Evolutionary conservation across 768 basidiomycete species (phyloP).

Genomic region (Amanita phalloides): DNA sequence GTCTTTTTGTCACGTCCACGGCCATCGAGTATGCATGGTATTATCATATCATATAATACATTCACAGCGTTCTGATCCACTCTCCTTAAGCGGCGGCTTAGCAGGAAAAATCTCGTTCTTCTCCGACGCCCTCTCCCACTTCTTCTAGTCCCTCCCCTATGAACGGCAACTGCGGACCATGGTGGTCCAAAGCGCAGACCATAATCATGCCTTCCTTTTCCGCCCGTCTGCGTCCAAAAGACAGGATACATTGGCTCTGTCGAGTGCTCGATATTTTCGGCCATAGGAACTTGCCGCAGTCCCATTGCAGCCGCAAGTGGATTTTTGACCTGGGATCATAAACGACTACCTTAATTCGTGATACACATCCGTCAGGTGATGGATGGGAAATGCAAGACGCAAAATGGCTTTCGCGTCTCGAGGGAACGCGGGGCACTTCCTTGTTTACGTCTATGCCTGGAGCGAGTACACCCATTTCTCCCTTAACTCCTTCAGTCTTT

Average conservation of each 20-base stretch:
- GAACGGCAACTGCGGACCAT: conserved; percentile 42
- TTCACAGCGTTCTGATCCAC: neutral
- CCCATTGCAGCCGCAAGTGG: conserved; percentile 34
- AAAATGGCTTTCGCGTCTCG: conserved; percentile 38
- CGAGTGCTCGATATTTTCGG: conserved; percentile 32
- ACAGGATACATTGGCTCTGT: conserved; percentile 33
- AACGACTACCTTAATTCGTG: conserved; percentile 42
- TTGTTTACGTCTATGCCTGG: conserved; percentile 22
- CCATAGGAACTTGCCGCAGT: conserved; percentile 16
- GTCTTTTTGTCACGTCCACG: neutral
- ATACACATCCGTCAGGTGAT: conserved; percentile 40
- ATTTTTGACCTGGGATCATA: conserved; percentile 50
- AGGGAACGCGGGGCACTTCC: conserved; percentile 27
- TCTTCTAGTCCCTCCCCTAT: conserved; percentile 39
- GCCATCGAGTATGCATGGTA: neutral
- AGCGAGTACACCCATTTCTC: no score
- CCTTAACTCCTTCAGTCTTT: no score
- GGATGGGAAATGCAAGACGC: conserved; percentile 53
- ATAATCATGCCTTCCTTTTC: conserved; percentile 30
- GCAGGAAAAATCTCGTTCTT: conserved; percentile 16
- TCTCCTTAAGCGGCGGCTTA: conserved; percentile 11
- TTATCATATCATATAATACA: neutral
- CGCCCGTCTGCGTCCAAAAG: conserved; percentile 26
- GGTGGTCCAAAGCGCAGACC: conserved; percentile 45
- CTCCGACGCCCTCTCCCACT: conserved; percentile 37